Evolutionary conservation across 352 stramenopile species (phyloP), one percentile per base, ranked within the genome.

Genomic region (Globisporangium nagaii): DNA sequence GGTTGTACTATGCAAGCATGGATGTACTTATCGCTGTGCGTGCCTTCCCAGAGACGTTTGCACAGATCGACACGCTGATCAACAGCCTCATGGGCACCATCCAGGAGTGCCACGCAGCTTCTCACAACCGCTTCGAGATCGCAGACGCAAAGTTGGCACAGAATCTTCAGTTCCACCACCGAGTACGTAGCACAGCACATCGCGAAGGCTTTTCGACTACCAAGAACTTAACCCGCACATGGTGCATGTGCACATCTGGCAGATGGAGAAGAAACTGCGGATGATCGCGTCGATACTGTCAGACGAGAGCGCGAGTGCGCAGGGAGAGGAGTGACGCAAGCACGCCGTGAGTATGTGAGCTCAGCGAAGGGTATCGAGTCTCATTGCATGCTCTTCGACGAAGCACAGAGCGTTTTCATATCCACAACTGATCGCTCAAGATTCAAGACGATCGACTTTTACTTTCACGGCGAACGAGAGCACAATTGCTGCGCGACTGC

Each of bases 261-360:
- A 52, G 45, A 27, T 52, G 45, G 45, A 52, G 45, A 52, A 52
- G 45, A 52, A 52, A 13, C n/a, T 52, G n/a, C 30, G 22, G 11
- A 41, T 52, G 45, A 41, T 52, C 34, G 45, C 45, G 30, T 52
- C 45, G 12, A 52, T 52, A 31, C 22, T 52, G n/a, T 27, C 41
- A 37, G 45, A 52, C 12, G 45, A 52, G 7, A 41, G 30, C n/a
- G 25, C 24, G 30, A 13, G n/a, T 41, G 30, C 45, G 13, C 25
- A 52, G 28, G 45, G 30, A 52, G 45, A 39, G 25, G n/a, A 30
- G 31, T 52, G 45, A 52, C n/a, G n/a, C n/a, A n/a, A n/a, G n/a
- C n/a, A n/a, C n/a, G n/a, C n/a, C n/a, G n/a, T n/a, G n/a, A n/a
- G n/a, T n/a, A n/a, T n/a, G n/a, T n/a, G n/a, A n/a, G n/a, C n/a